Base-by-base conservation (phyloP, 139 green algal genomes). In the Zygnema cylindricum region DNA sequence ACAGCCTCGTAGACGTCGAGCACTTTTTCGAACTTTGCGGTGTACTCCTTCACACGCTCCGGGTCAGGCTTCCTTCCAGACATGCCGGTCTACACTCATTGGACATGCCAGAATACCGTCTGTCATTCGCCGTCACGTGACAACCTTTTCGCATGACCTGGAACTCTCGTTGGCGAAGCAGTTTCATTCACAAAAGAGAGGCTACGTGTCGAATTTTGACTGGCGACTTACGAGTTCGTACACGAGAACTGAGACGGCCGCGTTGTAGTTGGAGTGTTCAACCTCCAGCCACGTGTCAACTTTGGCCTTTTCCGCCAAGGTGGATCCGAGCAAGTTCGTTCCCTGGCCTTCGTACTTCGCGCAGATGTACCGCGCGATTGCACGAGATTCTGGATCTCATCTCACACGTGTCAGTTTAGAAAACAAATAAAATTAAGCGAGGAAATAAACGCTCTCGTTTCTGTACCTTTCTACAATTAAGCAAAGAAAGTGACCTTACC, bases 341-440 rank as follows among this genome's bases (percentile, higher is more conserved):
- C 83, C 83, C 69, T 88, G 83, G 32, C 57, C 32, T 21, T 78
- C 0, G 38, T 84, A 85, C 83, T 88, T 88, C n/a, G 55, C 32
- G 7, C 63, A 32, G 11, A 88, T 85, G 83, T 88, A 83, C 25
- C 83, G 63, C 25, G 55, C 55, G 83, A 88, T 88, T 22, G 83
- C 83, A 63, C 83, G 35, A 16, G 83, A 88, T 36, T 88, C 83
- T 88, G 83, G n/a, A n/a, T n/a, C n/a, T n/a, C n/a, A n/a, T n/a
- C n/a, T n/a, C n/a, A n/a, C n/a, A n/a, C n/a, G n/a, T n/a, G n/a
- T n/a, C n/a, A n/a, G n/a, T n/a, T n/a, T n/a, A n/a, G n/a, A n/a
- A n/a, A n/a, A n/a, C n/a, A n/a, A n/a, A n/a, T n/a, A n/a, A n/a
- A n/a, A n/a, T n/a, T n/a, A n/a, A n/a, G n/a, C n/a, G n/a, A n/a